These are phyloP conservation scores for Aspergillus intermedius DNA, from an alignment of 2,329 filamentous ascomycete species.

Conservation along the genomic window DNA sequence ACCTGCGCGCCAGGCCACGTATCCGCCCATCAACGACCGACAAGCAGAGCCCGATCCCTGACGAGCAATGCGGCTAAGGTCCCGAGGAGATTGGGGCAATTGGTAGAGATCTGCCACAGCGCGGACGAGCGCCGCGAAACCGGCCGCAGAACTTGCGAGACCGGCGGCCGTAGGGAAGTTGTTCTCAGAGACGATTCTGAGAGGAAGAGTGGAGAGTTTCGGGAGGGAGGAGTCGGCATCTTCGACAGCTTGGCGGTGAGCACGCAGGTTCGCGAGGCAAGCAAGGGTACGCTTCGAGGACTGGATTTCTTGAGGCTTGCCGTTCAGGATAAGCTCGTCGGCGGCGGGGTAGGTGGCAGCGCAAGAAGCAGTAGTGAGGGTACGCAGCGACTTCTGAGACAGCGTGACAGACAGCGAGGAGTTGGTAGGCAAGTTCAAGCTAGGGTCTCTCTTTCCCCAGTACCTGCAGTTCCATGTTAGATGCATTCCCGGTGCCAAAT, in stretches of 20 bases:
- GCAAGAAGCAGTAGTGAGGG: constrained; percentile 91
- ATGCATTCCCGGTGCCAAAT: background rate
- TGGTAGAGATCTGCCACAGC: constrained; percentile 86
- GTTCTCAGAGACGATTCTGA: constrained; percentile 90
- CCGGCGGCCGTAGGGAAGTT: constrained; percentile 98
- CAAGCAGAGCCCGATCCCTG: constrained; percentile 95
- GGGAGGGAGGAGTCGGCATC: constrained; percentile 65
- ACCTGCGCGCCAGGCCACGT: constrained; percentile 90
- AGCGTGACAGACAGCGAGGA: constrained; percentile 95
- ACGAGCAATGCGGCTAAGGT: constrained; percentile 81
- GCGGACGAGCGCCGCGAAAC: constrained; percentile 62
- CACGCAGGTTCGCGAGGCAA: constrained; percentile 79
- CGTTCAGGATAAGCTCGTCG: constrained; percentile 78
- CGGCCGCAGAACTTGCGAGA: constrained; percentile 61
- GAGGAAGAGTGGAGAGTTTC: constrained; percentile 67
- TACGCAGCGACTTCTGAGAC: constrained; percentile 86
- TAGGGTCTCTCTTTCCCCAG: constrained; percentile 95
- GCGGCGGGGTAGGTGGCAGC: constrained; percentile 60
- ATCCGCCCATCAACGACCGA: constrained; percentile 86
- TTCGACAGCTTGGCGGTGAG: constrained; percentile 71
- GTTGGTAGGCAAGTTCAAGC: constrained; percentile 95
- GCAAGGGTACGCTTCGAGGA: constrained; percentile 86
- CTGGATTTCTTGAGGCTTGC: constrained; percentile 67
- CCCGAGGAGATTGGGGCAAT: constrained; percentile 70
- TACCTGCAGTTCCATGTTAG: constrained; percentile 47